phyloP scores from a whole-genome alignment of 306 rosid genomes.

The Fagus crenata region DNA sequence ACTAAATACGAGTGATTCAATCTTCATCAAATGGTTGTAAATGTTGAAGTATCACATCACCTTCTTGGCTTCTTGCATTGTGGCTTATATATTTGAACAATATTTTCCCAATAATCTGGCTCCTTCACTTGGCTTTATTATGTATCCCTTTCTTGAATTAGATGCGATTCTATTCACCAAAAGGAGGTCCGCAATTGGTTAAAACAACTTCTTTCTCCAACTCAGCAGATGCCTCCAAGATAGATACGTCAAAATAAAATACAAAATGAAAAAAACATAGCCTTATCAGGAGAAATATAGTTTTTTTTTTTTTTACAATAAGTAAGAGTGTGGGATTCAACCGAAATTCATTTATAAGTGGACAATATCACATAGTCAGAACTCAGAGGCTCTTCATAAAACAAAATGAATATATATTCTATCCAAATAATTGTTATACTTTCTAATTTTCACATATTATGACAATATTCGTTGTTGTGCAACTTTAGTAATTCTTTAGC shows the following conservation, averaged over 20 bases:
- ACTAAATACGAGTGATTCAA: too few relatives aligned
- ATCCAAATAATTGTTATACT: background rate
- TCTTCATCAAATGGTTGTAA: too few relatives aligned
- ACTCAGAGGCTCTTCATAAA: too few relatives aligned
- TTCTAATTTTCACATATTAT: conserved; percentile 18
- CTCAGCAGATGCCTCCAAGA: conserved; percentile 62
- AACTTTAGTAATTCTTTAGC: conserved; percentile 6
- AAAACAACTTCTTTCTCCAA: conserved; percentile 55
- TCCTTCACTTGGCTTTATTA: conserved; percentile 4
- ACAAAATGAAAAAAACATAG: conserved; percentile 9
- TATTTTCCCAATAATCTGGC: background rate
- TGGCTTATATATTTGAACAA: conserved; percentile 3
- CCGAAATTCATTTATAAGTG: too few relatives aligned
- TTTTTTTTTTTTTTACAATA: background rate
- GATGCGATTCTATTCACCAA: conserved; percentile 46
- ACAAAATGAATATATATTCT: too few relatives aligned
- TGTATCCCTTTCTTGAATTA: conserved; percentile 29
- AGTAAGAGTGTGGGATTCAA: too few relatives aligned
- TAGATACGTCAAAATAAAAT: conserved; percentile 40
- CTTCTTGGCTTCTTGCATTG: background rate
- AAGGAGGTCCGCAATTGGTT: conserved; percentile 64
- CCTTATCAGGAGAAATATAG: background rate
- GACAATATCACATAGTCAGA: too few relatives aligned
- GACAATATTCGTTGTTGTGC: conserved; percentile 49
- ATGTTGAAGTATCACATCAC: too few relatives aligned